These are phyloP conservation scores for Gloeopeniophorella convolvens DNA, from an alignment of 768 basidiomycete species.

Conservation along the genomic window DNA sequence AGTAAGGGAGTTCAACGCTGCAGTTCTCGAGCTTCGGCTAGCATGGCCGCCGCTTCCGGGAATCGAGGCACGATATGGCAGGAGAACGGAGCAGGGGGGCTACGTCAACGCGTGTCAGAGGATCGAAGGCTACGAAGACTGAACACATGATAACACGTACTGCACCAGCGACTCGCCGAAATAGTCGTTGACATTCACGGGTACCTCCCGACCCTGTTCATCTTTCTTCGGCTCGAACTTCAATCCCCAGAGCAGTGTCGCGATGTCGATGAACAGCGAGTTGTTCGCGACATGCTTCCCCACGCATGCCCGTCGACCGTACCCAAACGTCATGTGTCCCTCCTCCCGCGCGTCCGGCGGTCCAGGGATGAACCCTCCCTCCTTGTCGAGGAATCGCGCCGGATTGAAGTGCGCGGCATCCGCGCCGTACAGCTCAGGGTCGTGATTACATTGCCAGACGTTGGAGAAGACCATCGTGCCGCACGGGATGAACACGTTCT, in stretches of 20 bases:
- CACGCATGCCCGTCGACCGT: not conserved
- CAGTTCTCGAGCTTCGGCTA: not conserved
- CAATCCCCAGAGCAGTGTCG: not conserved
- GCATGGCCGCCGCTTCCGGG: not conserved
- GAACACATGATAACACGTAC: too few species aligned
- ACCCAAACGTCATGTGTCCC: not conserved
- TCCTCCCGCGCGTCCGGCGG: not conserved
- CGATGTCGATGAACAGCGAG: not conserved
- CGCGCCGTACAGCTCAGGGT: not conserved
- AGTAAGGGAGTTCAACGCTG: not conserved
- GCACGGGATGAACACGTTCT: constrained; percentile 7
- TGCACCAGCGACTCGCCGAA: too few species aligned
- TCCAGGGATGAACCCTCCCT: not conserved
- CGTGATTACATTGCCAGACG: not conserved
- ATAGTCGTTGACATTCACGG: too few species aligned
- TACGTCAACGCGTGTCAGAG: not conserved
- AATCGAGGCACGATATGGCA: not conserved
- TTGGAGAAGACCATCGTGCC: not conserved
- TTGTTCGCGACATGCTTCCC: not conserved
- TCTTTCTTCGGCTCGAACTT: not conserved
- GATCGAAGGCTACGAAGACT: not conserved
- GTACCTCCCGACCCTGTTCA: not conserved
- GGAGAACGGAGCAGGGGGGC: not conserved
- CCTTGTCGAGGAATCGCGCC: not conserved
- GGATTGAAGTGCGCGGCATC: not conserved